These are phyloP conservation scores for Boletus smithii DNA, from an alignment of 1,284 basidiomycete species.

Conservation along the genomic window DNA sequence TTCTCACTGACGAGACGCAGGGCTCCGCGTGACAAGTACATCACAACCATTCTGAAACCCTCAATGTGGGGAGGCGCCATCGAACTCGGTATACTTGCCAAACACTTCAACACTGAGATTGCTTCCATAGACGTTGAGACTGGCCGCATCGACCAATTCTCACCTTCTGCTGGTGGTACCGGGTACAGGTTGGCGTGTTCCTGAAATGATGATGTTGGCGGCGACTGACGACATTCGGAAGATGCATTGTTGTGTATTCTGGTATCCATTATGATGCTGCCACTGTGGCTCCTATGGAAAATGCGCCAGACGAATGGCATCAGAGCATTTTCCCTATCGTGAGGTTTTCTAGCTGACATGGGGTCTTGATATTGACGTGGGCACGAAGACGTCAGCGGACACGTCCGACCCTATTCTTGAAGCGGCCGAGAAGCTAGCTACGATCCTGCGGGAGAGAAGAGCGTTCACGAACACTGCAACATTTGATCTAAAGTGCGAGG, in stretches of 20 bases:
- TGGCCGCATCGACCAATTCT: slow-evolving; percentile 83
- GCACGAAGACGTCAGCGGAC: slow-evolving; percentile 29
- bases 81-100: slow-evolving; percentile 79
- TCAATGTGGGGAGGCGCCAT: slow-evolving; percentile 93
- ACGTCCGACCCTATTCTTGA: slow-evolving; percentile 55
- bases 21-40: slow-evolving; percentile 72
- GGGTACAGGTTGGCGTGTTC: slow-evolving; percentile 33
- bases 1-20: slow-evolving; percentile 38
- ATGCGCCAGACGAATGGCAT: slow-evolving; percentile 81
- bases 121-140: slow-evolving; percentile 89
- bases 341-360: slow-evolving; percentile 21
- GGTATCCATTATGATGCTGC: slow-evolving; percentile 94
- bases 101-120: slow-evolving; percentile 82
- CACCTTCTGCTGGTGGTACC: slow-evolving; percentile 29
- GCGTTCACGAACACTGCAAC: slow-evolving; percentile 90
- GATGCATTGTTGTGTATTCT: slow-evolving; percentile 80
- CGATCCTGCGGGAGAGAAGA: slow-evolving; percentile 66
- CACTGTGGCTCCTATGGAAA: slow-evolving; percentile 71
- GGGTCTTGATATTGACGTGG: slow-evolving; percentile 9
- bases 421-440: slow-evolving; percentile 71
- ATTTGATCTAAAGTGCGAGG: slow-evolving; percentile 84
- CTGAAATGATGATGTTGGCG: neutral
- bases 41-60: slow-evolving; percentile 73
- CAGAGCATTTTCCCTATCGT: slow-evolving; percentile 77
- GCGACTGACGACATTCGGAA: slow-evolving; percentile 27